Base-by-base conservation (phyloP, 805 yeast genomes). In the Naumovozyma dairenensis region DNA sequence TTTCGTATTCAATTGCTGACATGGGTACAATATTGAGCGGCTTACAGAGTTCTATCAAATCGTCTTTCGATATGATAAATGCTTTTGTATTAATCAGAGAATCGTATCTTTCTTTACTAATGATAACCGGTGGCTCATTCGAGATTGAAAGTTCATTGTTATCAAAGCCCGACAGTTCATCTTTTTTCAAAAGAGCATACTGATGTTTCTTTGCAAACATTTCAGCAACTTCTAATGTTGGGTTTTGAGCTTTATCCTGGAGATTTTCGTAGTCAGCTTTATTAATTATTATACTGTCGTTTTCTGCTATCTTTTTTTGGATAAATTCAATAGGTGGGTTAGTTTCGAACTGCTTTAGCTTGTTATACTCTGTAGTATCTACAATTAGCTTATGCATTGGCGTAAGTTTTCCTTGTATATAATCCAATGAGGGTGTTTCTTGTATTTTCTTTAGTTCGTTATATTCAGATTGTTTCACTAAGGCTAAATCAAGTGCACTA, bases 291-390 rank as follows among this genome's bases (percentile, higher is more conserved):
- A n/a, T 15, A 9, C 22, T 13, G 10, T n/a, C 32, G 12, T 12
- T 31, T 14, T 22, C 12, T 4, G 24, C 3, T 2, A 35, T 28
- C 14, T 22, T 26, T n/a, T 9, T 8, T 13, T 31, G 16, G 6
- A 38, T 16, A 21, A 10, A 16, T 5, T 32, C 35, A 8, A 31
- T 29, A 9, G 36, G n/a, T 12, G 40, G 42, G 6, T 28, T n/a
- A n/a, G n/a, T n/a, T n/a, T n/a, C n/a, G n/a, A n/a, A n/a, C n/a
- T n/a, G n/a, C n/a, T n/a, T n/a, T n/a, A n/a, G n/a, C n/a, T n/a
- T n/a, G n/a, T n/a, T n/a, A n/a, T n/a, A n/a, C n/a, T n/a, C n/a
- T n/a, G n/a, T n/a, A n/a, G n/a, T n/a, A n/a, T n/a, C n/a, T n/a
- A n/a, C n/a, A n/a, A n/a, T n/a, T n/a, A n/a, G n/a, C n/a, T n/a